A percentile compares a stretch with the other conserved stretches of the same genome.
These are phyloP conservation scores for Jackrogersella minutella DNA, from an alignment of 495 filamentous ascomycete species.

Conservation along the genomic window DNA sequence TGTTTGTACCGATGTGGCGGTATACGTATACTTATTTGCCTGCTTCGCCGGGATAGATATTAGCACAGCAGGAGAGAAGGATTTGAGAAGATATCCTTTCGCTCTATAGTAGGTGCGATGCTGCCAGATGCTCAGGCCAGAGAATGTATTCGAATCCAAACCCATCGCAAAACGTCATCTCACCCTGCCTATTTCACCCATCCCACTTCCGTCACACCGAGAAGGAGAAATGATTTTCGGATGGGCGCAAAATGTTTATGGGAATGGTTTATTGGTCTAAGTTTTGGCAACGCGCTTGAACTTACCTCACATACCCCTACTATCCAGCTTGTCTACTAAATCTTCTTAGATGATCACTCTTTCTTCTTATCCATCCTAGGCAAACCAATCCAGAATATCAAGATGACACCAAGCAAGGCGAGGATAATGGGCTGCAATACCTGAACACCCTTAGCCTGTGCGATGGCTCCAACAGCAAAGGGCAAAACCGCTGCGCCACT, in stretches of 20 bases:
- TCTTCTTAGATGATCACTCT: slow-evolving; percentile 22
- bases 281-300: background rate
- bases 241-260: too few species aligned
- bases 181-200: slow-evolving; percentile 4
- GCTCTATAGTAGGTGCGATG: background rate
- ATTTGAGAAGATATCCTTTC: background rate
- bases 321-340: too few species aligned
- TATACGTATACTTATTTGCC: slow-evolving; percentile 8
- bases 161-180: slow-evolving; percentile 12
- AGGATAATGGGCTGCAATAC: slow-evolving; percentile 81
- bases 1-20: background rate
- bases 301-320: too few species aligned
- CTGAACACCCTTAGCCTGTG: slow-evolving; percentile 78
- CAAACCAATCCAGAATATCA: slow-evolving; percentile 61
- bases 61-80: background rate
- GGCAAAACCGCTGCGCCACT: slow-evolving; percentile 82
- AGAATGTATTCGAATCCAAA: background rate
- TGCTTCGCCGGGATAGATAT: slow-evolving; percentile 5
- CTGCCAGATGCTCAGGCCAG: background rate
- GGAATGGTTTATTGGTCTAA: too few species aligned
- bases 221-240: too few species aligned
- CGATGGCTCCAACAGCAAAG: slow-evolving; percentile 85
- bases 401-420: slow-evolving; percentile 67
- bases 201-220: background rate
- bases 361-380: slow-evolving; percentile 40